Conservation (phyloP, 163 green algal genomes). For the Volvox carteri region DNA sequence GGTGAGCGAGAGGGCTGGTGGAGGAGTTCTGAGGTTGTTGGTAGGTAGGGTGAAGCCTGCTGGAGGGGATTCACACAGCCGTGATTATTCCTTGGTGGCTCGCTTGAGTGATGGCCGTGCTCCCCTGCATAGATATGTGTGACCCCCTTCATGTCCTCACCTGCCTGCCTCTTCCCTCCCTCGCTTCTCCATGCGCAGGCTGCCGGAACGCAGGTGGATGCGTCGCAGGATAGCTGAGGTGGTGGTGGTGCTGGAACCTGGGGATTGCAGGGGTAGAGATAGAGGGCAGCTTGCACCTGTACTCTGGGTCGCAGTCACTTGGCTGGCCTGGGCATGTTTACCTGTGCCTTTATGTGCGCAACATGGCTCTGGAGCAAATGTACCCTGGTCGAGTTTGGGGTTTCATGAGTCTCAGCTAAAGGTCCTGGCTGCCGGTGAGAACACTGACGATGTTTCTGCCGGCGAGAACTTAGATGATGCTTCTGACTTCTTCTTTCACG, state of each 20-base stretch:
- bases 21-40: neutral
- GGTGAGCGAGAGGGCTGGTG: neutral
- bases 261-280: neutral
- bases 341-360: too few relatives aligned
- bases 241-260: neutral
- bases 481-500: too few relatives aligned
- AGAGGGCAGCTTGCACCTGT: neutral
- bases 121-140: neutral
- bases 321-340: too few relatives aligned
- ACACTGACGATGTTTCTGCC: too few relatives aligned
- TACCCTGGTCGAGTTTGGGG: too few relatives aligned
- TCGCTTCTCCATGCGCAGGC: neutral
- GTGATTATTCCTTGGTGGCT: neutral
- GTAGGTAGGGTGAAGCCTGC: neutral
- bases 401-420: too few relatives aligned
- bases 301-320: too few relatives aligned
- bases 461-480: too few relatives aligned
- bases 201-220: neutral
- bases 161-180: neutral
- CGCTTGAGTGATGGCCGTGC: neutral
- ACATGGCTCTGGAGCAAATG: too few relatives aligned
- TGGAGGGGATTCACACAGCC: neutral
- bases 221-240: neutral
- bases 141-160: neutral
- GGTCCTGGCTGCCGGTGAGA: too few relatives aligned